Evolutionary conservation across 2,329 filamentous ascomycete genomes (phyloP).

Genomic region (Penicillium hesseltinei): DNA sequence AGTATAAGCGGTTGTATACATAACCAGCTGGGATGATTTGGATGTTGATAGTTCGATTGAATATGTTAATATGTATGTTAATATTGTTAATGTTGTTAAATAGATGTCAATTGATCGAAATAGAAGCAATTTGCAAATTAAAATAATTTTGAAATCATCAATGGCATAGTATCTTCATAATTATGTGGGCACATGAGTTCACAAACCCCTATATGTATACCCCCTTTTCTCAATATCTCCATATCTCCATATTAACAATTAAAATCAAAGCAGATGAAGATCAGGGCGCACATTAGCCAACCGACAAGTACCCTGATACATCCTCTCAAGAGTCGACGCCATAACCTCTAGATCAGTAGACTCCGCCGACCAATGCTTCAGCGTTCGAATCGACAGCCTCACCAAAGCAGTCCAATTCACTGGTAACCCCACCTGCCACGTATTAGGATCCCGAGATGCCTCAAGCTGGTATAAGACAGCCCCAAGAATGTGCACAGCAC

Average conservation of each 20-base stretch:
- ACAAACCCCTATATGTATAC: not conserved
- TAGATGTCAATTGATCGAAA: not conserved
- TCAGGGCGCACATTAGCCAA: slow-evolving; percentile 17
- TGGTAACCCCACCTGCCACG: slow-evolving; percentile 14
- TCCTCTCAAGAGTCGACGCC: slow-evolving; percentile 20
- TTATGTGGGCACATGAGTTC: not conserved
- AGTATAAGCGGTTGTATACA: not conserved
- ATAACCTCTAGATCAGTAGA: slow-evolving; percentile 23
- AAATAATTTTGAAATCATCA: not conserved
- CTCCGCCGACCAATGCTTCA: slow-evolving; percentile 18
- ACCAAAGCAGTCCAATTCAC: slow-evolving; percentile 22
- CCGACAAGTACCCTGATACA: slow-evolving; percentile 24
- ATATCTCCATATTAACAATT: not conserved
- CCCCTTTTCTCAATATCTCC: not conserved
- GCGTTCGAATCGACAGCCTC: slow-evolving; percentile 18
- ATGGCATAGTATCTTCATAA: not conserved
- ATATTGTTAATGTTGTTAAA: not conserved
- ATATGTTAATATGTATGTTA: not conserved
- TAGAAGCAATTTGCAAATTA: not conserved
- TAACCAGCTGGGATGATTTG: not conserved
- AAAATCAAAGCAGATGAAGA: slow-evolving; percentile 2
- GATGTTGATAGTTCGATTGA: not conserved
- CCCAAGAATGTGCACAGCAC: slow-evolving; percentile 20
- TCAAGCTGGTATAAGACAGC: slow-evolving; percentile 18
- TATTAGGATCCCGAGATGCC: not conserved